Base-by-base conservation (phyloP, 495 filamentous ascomycete genomes). In the Penicillium bialowiezense region DNA sequence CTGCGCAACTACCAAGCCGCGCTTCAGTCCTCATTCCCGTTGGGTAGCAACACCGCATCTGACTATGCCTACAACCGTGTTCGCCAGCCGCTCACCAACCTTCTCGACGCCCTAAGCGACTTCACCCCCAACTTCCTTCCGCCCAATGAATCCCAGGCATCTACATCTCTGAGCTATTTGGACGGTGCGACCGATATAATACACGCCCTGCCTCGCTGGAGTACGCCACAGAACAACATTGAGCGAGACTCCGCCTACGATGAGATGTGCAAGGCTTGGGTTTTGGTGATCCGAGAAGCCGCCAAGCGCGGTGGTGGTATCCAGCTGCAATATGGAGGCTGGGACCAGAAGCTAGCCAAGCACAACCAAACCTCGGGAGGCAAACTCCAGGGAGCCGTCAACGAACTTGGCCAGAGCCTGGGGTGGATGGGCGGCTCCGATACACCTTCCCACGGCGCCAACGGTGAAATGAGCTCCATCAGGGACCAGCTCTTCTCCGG, bases 41-140 rank as follows among this genome's bases (percentile, higher is more conserved):
- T 91, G 62, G 93, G 93, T 56, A 82, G 83, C 56, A 84, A 88
- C 39, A 77, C 82, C 29, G 85, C 81, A 47, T 92, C 90, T 19
- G 95, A 97, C 54, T 98, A 98, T 70, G 84, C 90, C 18, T 97
- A 95, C 63, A 95, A 96, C 66, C 84, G 93, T 60, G 91, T 97
- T 23, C 86, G 85, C 41, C 87, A 91, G 55, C 81, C 86, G 32
- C 79, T 98, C 2, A 71, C 80, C 21, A 83, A 87, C 18, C 82
- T 98, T 28, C 78, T 96, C 42, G 90, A 97, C 50, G 90, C 93
- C 37, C 75, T 98, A 44, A 84, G 83, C 59, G 93, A 98, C 58
- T 98, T 91, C 63, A 96, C 90, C 3, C 90, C 90, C 8, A 90
- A 96, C 64, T 98, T 93, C 58, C 83, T 98, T 3, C 95, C 93